These are phyloP conservation scores for Kazachstania sp. DNA, from an alignment of 1,139 yeast species.

Conservation along the genomic window DNA sequence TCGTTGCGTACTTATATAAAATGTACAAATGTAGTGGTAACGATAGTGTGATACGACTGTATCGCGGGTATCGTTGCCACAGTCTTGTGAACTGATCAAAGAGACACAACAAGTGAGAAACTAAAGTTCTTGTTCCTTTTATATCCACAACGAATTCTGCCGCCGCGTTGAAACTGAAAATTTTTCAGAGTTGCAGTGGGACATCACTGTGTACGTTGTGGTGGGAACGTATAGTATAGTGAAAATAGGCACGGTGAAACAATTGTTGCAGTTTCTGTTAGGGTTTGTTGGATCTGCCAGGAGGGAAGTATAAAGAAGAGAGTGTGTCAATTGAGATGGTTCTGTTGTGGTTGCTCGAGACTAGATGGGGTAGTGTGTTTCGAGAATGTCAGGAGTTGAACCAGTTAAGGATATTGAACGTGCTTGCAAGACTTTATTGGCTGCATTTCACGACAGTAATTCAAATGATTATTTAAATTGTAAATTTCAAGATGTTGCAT, in stretches of 20 bases:
- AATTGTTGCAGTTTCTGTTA: no score
- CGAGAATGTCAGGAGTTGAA: neutral
- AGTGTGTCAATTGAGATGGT: no score
- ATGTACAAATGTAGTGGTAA: neutral
- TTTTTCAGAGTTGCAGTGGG: no score
- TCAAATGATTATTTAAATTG: conserved; percentile 25
- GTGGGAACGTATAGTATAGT: no score
- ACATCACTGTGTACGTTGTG: no score
- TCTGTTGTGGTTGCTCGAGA: neutral
- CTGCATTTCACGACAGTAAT: conserved; percentile 23
- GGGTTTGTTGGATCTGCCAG: neutral
- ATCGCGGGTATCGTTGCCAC: neutral
- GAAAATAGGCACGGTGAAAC: no score
- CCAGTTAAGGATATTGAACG: conserved; percentile 14
- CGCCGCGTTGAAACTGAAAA: no score
- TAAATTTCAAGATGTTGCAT: conserved; percentile 24
- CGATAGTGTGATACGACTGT: neutral
- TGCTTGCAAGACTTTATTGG: conserved; percentile 21
- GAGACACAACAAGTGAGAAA: no score
- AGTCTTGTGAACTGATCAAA: no score
- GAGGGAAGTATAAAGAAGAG: no score
- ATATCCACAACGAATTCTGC: no score
- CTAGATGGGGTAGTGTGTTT: neutral
- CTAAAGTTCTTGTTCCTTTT: no score
- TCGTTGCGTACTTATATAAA: neutral